A percentile compares a stretch with the other conserved stretches of the same genome.
Conservation (phyloP, 306 rosid genomes). For the Glycyrrhiza uralensis region DNA sequence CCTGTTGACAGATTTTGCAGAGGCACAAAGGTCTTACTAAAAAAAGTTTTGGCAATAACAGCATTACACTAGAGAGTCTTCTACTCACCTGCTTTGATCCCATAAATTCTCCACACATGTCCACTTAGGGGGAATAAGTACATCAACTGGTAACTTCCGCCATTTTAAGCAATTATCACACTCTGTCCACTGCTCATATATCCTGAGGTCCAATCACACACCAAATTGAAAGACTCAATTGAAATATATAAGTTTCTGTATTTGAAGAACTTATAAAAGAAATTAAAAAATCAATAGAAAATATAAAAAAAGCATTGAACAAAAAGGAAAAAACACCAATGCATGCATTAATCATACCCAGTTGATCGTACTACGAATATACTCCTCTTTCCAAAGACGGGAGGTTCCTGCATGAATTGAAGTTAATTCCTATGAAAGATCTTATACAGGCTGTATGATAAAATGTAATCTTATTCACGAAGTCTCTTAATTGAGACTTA, state of each 20-base stretch:
- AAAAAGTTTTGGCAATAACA: slow-evolving; percentile 10
- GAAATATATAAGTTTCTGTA: slow-evolving; percentile 4
- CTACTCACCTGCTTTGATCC: slow-evolving; percentile 79
- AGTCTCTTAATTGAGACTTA: background rate
- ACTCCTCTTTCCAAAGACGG: slow-evolving; percentile 93
- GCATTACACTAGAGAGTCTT: background rate
- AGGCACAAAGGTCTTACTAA: slow-evolving; percentile 21
- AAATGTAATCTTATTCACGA: background rate
- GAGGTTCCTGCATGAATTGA: slow-evolving; percentile 78
- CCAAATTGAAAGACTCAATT: slow-evolving; percentile 28
- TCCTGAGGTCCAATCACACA: slow-evolving; percentile 50
- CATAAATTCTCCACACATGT: slow-evolving; percentile 73
- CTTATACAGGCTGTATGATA: background rate
- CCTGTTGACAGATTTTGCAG: slow-evolving; percentile 49
- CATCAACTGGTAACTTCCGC: slow-evolving; percentile 84
- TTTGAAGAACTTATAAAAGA: background rate
- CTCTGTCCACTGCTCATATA: slow-evolving; percentile 93
- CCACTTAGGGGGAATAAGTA: slow-evolving; percentile 87
- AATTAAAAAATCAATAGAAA: slow-evolving; percentile 1
- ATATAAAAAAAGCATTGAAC: background rate
- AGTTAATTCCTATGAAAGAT: slow-evolving; percentile 15
- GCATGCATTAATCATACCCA: slow-evolving; percentile 55
- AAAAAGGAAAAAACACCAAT: slow-evolving; percentile 4
- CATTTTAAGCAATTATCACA: slow-evolving; percentile 93
- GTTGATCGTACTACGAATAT: slow-evolving; percentile 67